Evolutionary conservation across 805 yeast species (phyloP).

Genomic region (Torulaspora indica): DNA sequence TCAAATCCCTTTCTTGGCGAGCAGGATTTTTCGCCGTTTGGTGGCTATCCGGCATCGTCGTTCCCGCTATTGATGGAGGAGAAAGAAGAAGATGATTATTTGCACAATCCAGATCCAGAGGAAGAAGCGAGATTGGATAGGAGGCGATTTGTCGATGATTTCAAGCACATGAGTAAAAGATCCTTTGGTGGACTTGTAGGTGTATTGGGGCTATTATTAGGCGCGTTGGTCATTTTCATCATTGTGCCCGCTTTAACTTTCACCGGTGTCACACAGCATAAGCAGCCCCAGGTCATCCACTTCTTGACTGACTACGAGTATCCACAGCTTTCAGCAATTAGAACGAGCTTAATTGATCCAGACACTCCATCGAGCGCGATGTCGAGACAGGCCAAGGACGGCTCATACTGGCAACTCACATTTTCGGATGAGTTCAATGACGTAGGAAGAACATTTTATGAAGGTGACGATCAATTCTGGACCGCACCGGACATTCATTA

Average conservation of each 20-base stretch:
- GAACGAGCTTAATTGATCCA: slow-evolving; percentile 53
- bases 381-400: slow-evolving; percentile 52
- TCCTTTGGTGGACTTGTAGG: slow-evolving; percentile 62
- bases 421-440: slow-evolving; percentile 89
- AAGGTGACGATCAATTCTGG: slow-evolving; percentile 90
- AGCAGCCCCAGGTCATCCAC: slow-evolving; percentile 30
- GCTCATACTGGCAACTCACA: slow-evolving; percentile 67
- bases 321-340: slow-evolving; percentile 48
- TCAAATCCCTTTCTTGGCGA: slow-evolving; percentile 45
- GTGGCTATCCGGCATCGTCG: slow-evolving; percentile 91
- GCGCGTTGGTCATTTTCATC: slow-evolving; percentile 64
- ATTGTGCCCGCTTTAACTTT: slow-evolving; percentile 80
- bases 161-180: slow-evolving; percentile 60
- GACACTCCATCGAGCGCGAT: slow-evolving; percentile 53
- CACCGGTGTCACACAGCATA: slow-evolving; percentile 53
- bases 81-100: slow-evolving; percentile 89
- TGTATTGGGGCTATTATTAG: slow-evolving; percentile 52
- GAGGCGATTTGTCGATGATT: slow-evolving; percentile 57
- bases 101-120: slow-evolving; percentile 95
- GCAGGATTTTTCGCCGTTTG: slow-evolving; percentile 82
- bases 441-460: slow-evolving; percentile 86
- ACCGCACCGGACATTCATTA: slow-evolving; percentile 78
- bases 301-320: slow-evolving; percentile 46
- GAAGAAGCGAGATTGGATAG: slow-evolving; percentile 83
- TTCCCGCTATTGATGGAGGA: slow-evolving; percentile 91